phyloP scores from a whole-genome alignment of 805 yeast genomes.

The Myxozyma neglecta region DNA sequence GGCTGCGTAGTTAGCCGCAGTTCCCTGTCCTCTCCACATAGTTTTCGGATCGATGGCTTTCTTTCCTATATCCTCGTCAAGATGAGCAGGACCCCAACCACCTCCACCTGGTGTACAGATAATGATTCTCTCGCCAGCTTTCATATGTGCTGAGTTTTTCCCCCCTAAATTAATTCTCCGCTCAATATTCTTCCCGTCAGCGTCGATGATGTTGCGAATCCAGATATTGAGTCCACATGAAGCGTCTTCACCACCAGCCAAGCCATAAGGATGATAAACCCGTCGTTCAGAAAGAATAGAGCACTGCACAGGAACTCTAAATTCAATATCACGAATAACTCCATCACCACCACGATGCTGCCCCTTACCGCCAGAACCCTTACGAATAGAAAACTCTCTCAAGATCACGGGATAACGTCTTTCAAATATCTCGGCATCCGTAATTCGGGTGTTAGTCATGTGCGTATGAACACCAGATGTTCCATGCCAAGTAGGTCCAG shows the following conservation, averaged over 20 bases:
- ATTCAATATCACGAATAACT: slow-evolving; percentile 80
- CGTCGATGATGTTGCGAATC: slow-evolving; percentile 40
- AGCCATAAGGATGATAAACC: slow-evolving; percentile 80
- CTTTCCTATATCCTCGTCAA: slow-evolving; percentile 10
- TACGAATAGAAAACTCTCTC: slow-evolving; percentile 67
- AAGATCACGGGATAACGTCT: slow-evolving; percentile 82
- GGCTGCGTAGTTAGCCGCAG: slow-evolving; percentile 21
- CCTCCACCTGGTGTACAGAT: slow-evolving; percentile 87
- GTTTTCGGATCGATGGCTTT: slow-evolving; percentile 12
- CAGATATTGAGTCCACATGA: slow-evolving; percentile 62
- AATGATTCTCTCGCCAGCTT: slow-evolving; percentile 64
- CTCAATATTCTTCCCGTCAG: slow-evolving; percentile 36
- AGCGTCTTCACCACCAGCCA: slow-evolving; percentile 80
- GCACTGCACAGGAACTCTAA: slow-evolving; percentile 64
- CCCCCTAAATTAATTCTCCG: slow-evolving; percentile 56
- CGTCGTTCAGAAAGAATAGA: slow-evolving; percentile 87
- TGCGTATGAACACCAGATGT: slow-evolving; percentile 89
- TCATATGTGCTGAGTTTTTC: slow-evolving; percentile 59
- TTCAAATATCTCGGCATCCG: slow-evolving; percentile 88
- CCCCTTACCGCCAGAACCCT: slow-evolving; percentile 80
- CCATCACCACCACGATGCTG: slow-evolving; percentile 79
- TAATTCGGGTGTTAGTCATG: slow-evolving; percentile 90
- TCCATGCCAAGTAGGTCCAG: slow-evolving; percentile 83
- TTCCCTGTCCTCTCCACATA: slow-evolving; percentile 31
- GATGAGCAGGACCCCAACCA: slow-evolving; percentile 56